phyloP scores from a whole-genome alignment of 768 basidiomycete genomes.

The Pisolithus orientalis region DNA sequence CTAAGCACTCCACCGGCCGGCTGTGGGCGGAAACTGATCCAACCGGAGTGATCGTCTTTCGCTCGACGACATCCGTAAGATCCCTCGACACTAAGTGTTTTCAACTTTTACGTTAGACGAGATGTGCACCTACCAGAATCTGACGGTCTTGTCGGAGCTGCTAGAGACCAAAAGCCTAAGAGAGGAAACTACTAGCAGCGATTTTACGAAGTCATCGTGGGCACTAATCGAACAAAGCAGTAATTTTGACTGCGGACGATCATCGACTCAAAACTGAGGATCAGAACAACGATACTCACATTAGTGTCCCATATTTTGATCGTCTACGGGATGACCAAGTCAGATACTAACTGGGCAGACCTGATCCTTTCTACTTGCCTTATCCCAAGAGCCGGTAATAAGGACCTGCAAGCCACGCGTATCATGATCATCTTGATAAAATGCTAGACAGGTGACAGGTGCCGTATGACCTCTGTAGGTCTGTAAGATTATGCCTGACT shows the following conservation, averaged over 20 bases:
- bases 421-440: constrained; percentile 41
- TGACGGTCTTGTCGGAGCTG: constrained; percentile 83
- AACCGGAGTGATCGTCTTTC: constrained; percentile 41
- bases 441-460: constrained; percentile 80
- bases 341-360: constrained; percentile 1
- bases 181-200: constrained; percentile 63
- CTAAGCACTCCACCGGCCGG: constrained; percentile 79
- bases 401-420: constrained; percentile 46
- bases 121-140: constrained; percentile 63
- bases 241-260: constrained; percentile 52
- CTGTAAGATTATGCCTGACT: constrained; percentile 79
- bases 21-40: constrained; percentile 80
- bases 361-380: constrained; percentile 33
- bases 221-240: constrained; percentile 65
- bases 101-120: not conserved
- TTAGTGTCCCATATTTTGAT: constrained; percentile 82
- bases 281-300: constrained; percentile 34
- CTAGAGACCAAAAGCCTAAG: constrained; percentile 72
- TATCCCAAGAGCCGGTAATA: constrained; percentile 94
- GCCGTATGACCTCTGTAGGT: constrained; percentile 81
- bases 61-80: constrained; percentile 39
- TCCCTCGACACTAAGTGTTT: constrained; percentile 42
- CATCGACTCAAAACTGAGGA: not conserved
- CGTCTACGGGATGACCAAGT: constrained; percentile 40
- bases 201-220: constrained; percentile 90